phyloP scores from a whole-genome alignment of 2,329 filamentous ascomycete species.

The Claviceps spartinae region DNA sequence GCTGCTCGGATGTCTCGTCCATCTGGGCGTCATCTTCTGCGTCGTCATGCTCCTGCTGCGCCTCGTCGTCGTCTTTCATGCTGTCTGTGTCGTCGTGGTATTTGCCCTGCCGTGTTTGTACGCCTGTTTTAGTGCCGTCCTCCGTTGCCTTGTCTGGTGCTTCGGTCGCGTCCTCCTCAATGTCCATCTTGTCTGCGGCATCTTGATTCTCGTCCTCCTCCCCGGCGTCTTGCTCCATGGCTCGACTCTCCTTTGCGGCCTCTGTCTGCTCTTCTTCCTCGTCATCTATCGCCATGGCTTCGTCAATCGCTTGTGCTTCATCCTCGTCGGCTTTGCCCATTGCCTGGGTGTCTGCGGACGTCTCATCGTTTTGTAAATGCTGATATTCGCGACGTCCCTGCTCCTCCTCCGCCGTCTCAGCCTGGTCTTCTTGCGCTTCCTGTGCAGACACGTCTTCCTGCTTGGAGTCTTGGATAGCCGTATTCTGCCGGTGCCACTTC shows the following conservation, averaged over 20 bases:
- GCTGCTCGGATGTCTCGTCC: constrained; percentile 44
- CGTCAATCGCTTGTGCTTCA: constrained; percentile 71
- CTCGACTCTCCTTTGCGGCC: constrained; percentile 27
- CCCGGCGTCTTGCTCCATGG: constrained; percentile 42
- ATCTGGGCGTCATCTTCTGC: constrained; percentile 36
- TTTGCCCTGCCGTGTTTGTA: constrained; percentile 45
- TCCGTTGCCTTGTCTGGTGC: constrained; percentile 20
- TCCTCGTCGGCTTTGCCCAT: constrained; percentile 81
- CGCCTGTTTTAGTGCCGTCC: constrained; percentile 45
- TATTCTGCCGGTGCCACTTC: constrained; percentile 80
- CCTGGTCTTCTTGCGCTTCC: constrained; percentile 25
- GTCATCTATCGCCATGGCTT: constrained; percentile 74
- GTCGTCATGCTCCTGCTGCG: constrained; percentile 36
- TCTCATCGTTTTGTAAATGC: constrained; percentile 75
- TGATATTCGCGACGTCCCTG: constrained; percentile 78
- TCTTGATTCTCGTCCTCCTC: constrained; percentile 32
- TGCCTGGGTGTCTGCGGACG: constrained; percentile 75
- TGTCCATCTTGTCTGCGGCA: constrained; percentile 30
- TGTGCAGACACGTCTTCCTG: constrained; percentile 19
- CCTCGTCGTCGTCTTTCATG: constrained; percentile 16
- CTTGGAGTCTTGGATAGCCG: constrained; percentile 54
- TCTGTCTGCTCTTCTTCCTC: constrained; percentile 59
- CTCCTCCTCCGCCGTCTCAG: constrained; percentile 44
- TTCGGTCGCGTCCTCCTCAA: constrained; percentile 20
- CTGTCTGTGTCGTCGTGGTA: constrained; percentile 36